Evolutionary conservation across 371 early-diverging fungal species (phyloP), one percentile per base, ranked within the genome.

Genomic region (Mucor saturninus): DNA sequence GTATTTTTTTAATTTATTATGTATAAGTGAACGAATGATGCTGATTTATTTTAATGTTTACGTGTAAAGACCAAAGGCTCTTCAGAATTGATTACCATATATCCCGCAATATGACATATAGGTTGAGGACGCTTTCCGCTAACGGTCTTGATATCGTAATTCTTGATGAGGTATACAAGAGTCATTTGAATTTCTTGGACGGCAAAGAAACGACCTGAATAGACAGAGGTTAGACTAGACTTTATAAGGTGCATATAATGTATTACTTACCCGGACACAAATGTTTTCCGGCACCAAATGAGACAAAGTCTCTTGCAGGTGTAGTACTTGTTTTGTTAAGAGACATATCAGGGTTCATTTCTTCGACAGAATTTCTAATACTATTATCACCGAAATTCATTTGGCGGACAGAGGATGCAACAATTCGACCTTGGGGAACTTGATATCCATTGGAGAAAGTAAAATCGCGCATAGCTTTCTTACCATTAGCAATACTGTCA

Each of bases 141-240:
- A 9, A 29, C 56, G 0, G 74, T 64, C 5, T 59, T 43, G n/a
- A 78, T 38, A 35, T 75, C 61, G 31, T 61, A 78, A 4, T 65
- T n/a, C 9, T 63, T 60, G 6, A 78, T 15, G 8, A 78, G 32
- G 5, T 67, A 59, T 9, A 75, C 32, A 9, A 75, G 30, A 2
- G 72, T 46, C 43, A 79, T 59, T 57, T 79, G 75, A 39, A 84
- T 73, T 59, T 84, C 83, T 30, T 76, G 76, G 6, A 75, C 62
- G 39, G 84, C 84, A 59, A 84, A 76, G 72, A 77, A 83, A 32
- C 84, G 77, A 56, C 68, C 43, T 43, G 5, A n/a, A 43, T 43
- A 14, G 15, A 43, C 14, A 43, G 14, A 14, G 2, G 13, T n/a
- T 13, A 43, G 15, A 43, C 5, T 14, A 14, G n/a, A n/a, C 5